A percentile compares a stretch with the other conserved stretches of the same genome.
Conservation (phyloP, 2,329 filamentous ascomycete species). For the Paraphaeosphaeria sporulosa region DNA sequence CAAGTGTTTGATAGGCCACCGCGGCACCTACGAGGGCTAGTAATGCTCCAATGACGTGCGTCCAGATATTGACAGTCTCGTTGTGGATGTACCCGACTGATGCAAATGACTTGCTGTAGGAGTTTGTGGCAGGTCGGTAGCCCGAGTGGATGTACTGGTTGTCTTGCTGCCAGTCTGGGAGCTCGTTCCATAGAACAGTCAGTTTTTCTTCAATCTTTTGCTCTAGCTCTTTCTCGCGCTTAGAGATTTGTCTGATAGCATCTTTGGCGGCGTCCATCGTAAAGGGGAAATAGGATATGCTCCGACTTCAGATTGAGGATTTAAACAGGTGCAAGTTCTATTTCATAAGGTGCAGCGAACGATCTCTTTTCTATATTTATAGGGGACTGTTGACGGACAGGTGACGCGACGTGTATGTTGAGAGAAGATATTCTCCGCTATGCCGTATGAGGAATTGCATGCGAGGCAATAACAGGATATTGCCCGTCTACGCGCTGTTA, state of each 20-base stretch:
- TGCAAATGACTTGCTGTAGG: conserved; percentile 64
- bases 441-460: conserved; percentile 1
- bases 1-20: conserved; percentile 33
- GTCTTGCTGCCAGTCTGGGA: conserved; percentile 61
- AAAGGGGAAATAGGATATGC: neutral
- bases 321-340: neutral
- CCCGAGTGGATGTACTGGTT: conserved; percentile 74
- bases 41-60: conserved; percentile 63
- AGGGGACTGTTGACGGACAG: neutral
- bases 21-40: conserved; percentile 29
- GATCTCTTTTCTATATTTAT: neutral
- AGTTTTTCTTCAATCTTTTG: conserved; percentile 56
- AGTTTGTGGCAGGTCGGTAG: conserved; percentile 70
- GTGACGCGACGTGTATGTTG: neutral
- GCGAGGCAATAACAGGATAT: neutral
- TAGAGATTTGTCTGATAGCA: conserved; percentile 22
- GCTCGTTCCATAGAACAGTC: conserved; percentile 55
- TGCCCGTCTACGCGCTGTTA: neutral
- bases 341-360: neutral
- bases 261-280: conserved; percentile 35
- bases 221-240: conserved; percentile 34
- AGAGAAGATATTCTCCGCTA: conserved; percentile 9
- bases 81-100: conserved; percentile 72
- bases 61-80: conserved; percentile 75
- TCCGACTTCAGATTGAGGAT: neutral